Evolutionary conservation across 441 rosid species (phyloP).

Genomic region (Corymbia citriodora): DNA sequence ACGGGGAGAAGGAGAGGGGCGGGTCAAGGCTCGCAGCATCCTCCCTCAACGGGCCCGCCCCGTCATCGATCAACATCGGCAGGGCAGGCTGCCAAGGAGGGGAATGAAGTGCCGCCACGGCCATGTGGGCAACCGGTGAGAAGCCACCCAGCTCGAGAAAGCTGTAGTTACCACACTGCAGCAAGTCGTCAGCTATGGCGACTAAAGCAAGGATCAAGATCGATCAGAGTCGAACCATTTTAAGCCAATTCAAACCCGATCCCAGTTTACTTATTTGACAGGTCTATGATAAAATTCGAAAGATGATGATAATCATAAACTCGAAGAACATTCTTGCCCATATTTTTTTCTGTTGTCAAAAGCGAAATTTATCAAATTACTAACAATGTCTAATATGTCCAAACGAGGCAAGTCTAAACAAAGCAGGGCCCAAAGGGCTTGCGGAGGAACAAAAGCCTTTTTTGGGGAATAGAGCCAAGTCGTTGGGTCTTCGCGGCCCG

Average conservation of each 20-base stretch:
- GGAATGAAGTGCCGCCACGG: no score
- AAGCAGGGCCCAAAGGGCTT: background rate
- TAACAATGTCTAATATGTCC: background rate
- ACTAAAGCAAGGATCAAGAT: rapidly evolving
- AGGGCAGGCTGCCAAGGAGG: no score
- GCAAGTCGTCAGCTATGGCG: no score
- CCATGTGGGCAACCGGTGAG: no score
- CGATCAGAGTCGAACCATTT: rapidly evolving
- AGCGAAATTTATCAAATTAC: background rate
- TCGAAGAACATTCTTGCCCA: background rate
- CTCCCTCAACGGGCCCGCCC: no score
- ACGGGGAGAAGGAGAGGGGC: no score
- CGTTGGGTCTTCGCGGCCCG: no score
- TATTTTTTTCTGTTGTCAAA: background rate
- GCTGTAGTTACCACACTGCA: no score
- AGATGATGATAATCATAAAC: background rate
- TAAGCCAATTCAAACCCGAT: no score
- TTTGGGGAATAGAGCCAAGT: background rate
- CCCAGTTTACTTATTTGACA: rapidly evolving
- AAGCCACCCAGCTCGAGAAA: no score
- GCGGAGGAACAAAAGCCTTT: background rate
- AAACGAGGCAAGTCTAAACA: background rate
- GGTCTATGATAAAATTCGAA: background rate
- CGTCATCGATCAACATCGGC: no score
- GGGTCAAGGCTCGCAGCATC: no score